These are phyloP conservation scores for Macrotyloma uniflorum DNA, from an alignment of 306 rosid genomes.

Conservation along the genomic window DNA sequence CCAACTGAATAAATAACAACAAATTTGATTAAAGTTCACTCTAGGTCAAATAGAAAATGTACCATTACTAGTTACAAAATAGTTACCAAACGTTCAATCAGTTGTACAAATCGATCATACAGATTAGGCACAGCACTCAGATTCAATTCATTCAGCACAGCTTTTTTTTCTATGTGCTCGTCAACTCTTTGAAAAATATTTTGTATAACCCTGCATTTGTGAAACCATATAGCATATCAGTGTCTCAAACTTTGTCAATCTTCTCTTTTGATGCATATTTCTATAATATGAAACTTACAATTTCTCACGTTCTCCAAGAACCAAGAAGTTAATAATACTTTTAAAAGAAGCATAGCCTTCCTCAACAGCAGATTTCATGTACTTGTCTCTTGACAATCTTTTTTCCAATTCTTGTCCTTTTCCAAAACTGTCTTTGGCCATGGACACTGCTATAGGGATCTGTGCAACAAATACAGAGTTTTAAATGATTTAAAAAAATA, in stretches of 20 bases:
- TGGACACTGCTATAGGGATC: slow-evolving; percentile 95
- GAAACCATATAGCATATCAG: slow-evolving; percentile 37
- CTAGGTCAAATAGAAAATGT: slow-evolving; percentile 29
- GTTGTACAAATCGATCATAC: slow-evolving; percentile 60
- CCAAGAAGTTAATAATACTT: slow-evolving; percentile 69
- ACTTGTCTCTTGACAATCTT: slow-evolving; percentile 65
- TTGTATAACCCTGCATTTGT: slow-evolving; percentile 66
- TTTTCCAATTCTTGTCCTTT: slow-evolving; percentile 78
- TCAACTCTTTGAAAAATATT: slow-evolving; percentile 72
- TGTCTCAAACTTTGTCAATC: slow-evolving; percentile 13
- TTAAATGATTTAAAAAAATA: slow-evolving; percentile 31
- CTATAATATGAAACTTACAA: slow-evolving; percentile 48
- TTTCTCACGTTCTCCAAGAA: slow-evolving; percentile 76
- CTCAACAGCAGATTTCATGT: slow-evolving; percentile 81
- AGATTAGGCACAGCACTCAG: slow-evolving; percentile 82
- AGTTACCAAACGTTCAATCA: slow-evolving; percentile 76
- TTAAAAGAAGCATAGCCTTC: slow-evolving; percentile 85
- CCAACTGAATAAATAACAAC: slow-evolving; percentile 50
- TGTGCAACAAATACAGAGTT: slow-evolving; percentile 38
- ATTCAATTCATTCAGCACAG: slow-evolving; percentile 54
- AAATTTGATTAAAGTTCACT: slow-evolving; percentile 27
- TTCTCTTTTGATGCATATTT: slow-evolving; percentile 27
- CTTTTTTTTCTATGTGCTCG: slow-evolving; percentile 37
- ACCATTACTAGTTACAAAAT: slow-evolving; percentile 26
- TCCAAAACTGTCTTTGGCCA: slow-evolving; percentile 87